phyloP scores from a whole-genome alignment of 129 eudicot genomes.

The Flaveria ramosissima region DNA sequence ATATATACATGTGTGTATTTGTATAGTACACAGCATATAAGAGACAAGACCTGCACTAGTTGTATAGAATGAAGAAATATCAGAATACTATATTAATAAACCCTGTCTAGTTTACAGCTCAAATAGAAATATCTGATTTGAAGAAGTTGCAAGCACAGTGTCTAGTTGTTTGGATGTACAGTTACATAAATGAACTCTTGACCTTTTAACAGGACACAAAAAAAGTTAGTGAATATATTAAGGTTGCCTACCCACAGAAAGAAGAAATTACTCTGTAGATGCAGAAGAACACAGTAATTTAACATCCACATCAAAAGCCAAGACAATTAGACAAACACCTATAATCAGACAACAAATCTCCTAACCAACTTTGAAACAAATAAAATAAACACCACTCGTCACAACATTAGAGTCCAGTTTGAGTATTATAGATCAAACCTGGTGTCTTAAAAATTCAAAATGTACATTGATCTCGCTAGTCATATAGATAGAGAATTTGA shows the following conservation, averaged over 20 bases:
- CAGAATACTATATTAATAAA: neutral
- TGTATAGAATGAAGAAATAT: neutral
- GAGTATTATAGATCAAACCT: neutral
- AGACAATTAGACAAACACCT: neutral
- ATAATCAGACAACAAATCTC: constrained; percentile 2
- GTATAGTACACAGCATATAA: neutral
- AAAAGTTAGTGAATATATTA: neutral
- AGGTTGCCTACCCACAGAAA: constrained; percentile 13
- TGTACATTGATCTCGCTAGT: neutral
- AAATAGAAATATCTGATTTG: neutral
- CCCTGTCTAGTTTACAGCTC: constrained; percentile 1
- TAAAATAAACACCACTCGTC: constrained; percentile 9
- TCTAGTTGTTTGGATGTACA: constrained; percentile 17
- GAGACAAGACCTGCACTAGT: constrained; percentile 11
- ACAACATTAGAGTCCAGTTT: constrained; percentile 11
- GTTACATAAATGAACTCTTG: constrained; percentile 2
- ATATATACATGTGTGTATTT: no score
- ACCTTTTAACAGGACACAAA: constrained; percentile 12
- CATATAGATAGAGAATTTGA: neutral
- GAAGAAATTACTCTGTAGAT: constrained; percentile 4
- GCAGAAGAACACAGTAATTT: neutral
- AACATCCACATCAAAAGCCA: constrained; percentile 3
- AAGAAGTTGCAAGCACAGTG: constrained; percentile 7
- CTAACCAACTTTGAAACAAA: neutral
- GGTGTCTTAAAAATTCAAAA: constrained; percentile 6